Evolutionary conservation across 768 basidiomycete species (phyloP).

Genomic region (Suillus fuscotomentosus): DNA sequence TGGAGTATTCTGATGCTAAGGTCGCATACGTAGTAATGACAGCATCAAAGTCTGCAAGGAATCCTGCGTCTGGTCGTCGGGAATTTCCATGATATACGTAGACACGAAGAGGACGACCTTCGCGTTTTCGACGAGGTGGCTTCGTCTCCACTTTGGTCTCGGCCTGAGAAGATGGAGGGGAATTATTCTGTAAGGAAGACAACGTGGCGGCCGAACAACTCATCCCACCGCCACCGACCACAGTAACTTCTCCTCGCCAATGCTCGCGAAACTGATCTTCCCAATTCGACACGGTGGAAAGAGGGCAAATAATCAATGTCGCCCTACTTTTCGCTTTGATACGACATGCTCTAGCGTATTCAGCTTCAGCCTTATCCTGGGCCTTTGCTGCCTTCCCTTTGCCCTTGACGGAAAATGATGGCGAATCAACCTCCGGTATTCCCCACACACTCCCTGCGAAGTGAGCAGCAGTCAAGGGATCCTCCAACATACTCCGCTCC

Average conservation of each 20-base stretch:
- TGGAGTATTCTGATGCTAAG: conserved; percentile 91
- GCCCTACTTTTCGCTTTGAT: conserved; percentile 85
- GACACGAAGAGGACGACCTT: conserved; percentile 65
- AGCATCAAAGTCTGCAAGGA: conserved; percentile 91
- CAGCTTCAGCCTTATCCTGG: conserved; percentile 71
- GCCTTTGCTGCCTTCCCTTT: conserved; percentile 65
- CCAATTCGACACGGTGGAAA: conserved; percentile 98
- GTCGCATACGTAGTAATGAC: conserved; percentile 98
- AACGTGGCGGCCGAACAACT: conserved; percentile 27
- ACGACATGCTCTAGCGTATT: conserved; percentile 65
- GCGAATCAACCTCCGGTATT: conserved; percentile 58
- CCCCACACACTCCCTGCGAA: conserved; percentile 83
- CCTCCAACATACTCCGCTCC: conserved; percentile 29
- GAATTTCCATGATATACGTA: conserved; percentile 96
- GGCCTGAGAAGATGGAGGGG: conserved; percentile 32
- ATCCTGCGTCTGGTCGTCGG: conserved; percentile 80
- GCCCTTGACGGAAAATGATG: conserved; percentile 43
- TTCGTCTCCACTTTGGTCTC: conserved; percentile 25
- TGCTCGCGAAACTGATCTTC: conserved; percentile 98
- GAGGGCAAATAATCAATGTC: conserved; percentile 94
- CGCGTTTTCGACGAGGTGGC: conserved; percentile 34
- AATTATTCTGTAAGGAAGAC: conserved; percentile 35
- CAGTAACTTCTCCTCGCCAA: conserved; percentile 85
- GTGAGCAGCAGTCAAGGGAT: conserved; percentile 47
- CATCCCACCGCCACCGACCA: conserved; percentile 74